Base-by-base conservation (phyloP, 164 flowering plant species). In the Vitis rotundifolia region DNA sequence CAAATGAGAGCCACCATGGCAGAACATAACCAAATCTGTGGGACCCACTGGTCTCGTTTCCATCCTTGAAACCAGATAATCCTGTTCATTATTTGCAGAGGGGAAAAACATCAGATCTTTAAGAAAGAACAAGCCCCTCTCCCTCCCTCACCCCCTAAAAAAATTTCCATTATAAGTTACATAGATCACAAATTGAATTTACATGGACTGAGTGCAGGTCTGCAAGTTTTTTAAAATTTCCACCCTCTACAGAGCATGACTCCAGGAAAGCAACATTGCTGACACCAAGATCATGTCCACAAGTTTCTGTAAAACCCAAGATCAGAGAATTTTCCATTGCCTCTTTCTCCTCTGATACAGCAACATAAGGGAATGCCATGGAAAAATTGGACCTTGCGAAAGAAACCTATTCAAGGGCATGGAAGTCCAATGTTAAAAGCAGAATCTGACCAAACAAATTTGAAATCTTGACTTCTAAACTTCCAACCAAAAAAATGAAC, bases 291-390 rank as follows among this genome's bases (percentile, higher is more conserved):
- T 73, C 81, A 66, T 83, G 69, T 44, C 81, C 88, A 82, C 94
- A 94, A 63, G 78, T 71, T 68, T 87, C 85, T 49, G 73, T 68
- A 67, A 94, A 85, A 67, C 85, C 93, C 57, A 92, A 80, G 57
- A 91, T 71, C 80, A 94, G 75, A 47, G 86, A 78, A 71, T 73
- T 86, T 73, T 86, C 93, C 75, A 94, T 71, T 22, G 86, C 68
- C 67, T 77, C 85, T 51, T 78, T 70, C 71, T 80, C 89, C 56
- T 81, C 86, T 53, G 88, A 76, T 64, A 83, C 71, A 64, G 84
- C 75, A 67, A 94, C 82, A 80, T 88, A 94, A 9, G 98, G 97
- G 75, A 89, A 89, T 55, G 97, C 96, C 84, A 94, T 79, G 68
- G 98, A 94, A 76, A 83, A 83, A 57, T 84, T 91, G 63, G 98